Base-by-base conservation (phyloP, 805 yeast genomes). In the Metschnikowia kunwiensis region DNA sequence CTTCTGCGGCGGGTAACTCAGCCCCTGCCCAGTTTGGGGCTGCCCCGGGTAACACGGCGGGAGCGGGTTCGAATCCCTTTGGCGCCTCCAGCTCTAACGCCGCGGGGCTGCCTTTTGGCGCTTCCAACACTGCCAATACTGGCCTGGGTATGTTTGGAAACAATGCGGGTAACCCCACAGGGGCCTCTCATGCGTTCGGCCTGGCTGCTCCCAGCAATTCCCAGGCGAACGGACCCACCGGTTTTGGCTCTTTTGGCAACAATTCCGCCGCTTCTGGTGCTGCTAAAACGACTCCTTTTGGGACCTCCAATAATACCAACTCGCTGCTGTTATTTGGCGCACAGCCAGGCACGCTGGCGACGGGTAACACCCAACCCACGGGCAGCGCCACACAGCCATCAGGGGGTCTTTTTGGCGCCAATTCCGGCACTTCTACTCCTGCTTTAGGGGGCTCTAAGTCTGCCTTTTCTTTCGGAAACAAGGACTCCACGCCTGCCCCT, bases 391-490 rank as follows among this genome's bases (percentile, higher is more conserved):
- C 32, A 12, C 28, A 18, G 19, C 18, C 35, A 10, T 14, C 36
- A 3, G 29, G 41, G 8, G 27, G 44, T 6, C 12, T 36, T 8
- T 35, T 42, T 5, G 37, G 42, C 6, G 38, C 30, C 31, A 10
- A 34, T 5, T 29, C 31, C n/a, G 25, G 26, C 27, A 27, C 24
- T 10, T 5, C 32, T 12, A 27, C 28, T 6, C 17, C 47, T 12
- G n/a, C 41, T 7, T 14, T 28, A 2, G 30, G 34, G 5, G 17
- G 27, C 10, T 34, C 33, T n/a, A 36, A 29, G 4, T 40, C 51
- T 10, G 43, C 47, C 11, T 46, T 30, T 18, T 32, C 34, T 24
- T 42, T 37, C 19, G 48, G 35, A 15, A 36, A 35, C 35, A 48
- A 31, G 27, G 38, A 27, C 12, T 14, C 34, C 7, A 31, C 21